Evolutionary conservation across 768 basidiomycete genomes (phyloP).

Genomic region (Mycena galopus): DNA sequence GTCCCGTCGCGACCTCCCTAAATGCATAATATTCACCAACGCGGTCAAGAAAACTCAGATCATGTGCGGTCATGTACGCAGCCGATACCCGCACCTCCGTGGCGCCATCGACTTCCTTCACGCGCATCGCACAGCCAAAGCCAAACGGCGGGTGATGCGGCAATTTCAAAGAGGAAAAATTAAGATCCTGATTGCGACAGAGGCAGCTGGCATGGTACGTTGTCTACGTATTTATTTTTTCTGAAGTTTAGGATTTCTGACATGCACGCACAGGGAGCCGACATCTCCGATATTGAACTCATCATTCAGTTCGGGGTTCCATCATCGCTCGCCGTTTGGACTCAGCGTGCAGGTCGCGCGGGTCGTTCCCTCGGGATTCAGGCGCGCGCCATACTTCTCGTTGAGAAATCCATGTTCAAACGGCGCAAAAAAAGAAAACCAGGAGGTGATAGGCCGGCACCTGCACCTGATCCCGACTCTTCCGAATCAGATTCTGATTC

Average conservation of each 20-base stretch:
- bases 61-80: slow-evolving; percentile 23
- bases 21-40: slow-evolving; percentile 39
- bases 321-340: slow-evolving; percentile 47
- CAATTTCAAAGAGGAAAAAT: slow-evolving; percentile 41
- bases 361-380: slow-evolving; percentile 38
- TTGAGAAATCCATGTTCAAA: slow-evolving; percentile 47
- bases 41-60: slow-evolving; percentile 37
- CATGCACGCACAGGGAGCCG: slow-evolving; percentile 15
- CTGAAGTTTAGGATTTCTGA: neutral
- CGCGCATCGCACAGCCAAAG: slow-evolving; percentile 36
- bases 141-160: slow-evolving; percentile 40
- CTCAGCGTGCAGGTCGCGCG: slow-evolving; percentile 48
- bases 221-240: neutral
- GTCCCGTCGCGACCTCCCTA: slow-evolving; percentile 16
- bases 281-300: slow-evolving; percentile 53
- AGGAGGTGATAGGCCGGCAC: neutral
- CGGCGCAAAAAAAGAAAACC: slow-evolving; percentile 33
- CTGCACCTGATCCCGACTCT: neutral
- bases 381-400: slow-evolving; percentile 45
- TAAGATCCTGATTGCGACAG: slow-evolving; percentile 47
- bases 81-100: slow-evolving; percentile 31
- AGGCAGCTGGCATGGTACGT: slow-evolving; percentile 54
- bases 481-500: slow-evolving; percentile 12
- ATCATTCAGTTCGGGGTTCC: slow-evolving; percentile 53
- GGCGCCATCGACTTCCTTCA: slow-evolving; percentile 42